A percentile compares a stretch with the other conserved stretches of the same genome.
These are phyloP conservation scores for Dryas integrifolia DNA, from an alignment of 331 rosid species.

Conservation along the genomic window DNA sequence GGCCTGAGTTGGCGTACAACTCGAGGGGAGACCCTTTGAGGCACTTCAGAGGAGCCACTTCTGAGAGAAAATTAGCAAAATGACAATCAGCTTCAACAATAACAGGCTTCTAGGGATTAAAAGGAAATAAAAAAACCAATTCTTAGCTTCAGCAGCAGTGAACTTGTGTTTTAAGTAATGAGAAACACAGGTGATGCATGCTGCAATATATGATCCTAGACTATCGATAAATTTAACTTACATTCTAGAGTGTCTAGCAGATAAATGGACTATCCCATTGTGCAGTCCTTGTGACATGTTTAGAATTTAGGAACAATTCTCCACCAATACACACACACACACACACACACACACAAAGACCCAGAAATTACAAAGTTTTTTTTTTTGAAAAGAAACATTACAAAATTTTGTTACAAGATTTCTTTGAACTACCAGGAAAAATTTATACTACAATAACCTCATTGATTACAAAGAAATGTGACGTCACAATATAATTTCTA, in stretches of 20 bases:
- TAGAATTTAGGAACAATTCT: background rate
- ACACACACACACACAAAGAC: too few species aligned
- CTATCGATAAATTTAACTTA: background rate
- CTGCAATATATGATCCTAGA: background rate
- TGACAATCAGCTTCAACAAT: slow-evolving; percentile 20
- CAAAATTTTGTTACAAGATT: background rate
- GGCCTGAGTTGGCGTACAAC: slow-evolving; percentile 67
- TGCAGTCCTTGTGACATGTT: background rate
- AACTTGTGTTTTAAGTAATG: background rate
- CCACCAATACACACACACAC: too few species aligned
- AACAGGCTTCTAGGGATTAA: slow-evolving; percentile 2
- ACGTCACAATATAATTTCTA: too few species aligned
- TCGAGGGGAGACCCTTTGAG: slow-evolving; percentile 70
- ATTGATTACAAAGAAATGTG: background rate
- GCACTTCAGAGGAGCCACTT: slow-evolving; percentile 67
- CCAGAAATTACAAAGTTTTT: too few species aligned
- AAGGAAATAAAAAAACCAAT: background rate
- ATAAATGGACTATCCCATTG: background rate
- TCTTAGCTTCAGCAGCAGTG: background rate
- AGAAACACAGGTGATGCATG: background rate
- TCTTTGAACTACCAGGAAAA: background rate
- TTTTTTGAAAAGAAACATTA: too few species aligned
- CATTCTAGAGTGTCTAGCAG: background rate
- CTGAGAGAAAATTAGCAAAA: slow-evolving; percentile 39
- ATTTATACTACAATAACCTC: background rate